Evolutionary conservation across 352 stramenopile species (phyloP), one percentile per base, ranked within the genome.

Genomic region (Lagenidium sp.): DNA sequence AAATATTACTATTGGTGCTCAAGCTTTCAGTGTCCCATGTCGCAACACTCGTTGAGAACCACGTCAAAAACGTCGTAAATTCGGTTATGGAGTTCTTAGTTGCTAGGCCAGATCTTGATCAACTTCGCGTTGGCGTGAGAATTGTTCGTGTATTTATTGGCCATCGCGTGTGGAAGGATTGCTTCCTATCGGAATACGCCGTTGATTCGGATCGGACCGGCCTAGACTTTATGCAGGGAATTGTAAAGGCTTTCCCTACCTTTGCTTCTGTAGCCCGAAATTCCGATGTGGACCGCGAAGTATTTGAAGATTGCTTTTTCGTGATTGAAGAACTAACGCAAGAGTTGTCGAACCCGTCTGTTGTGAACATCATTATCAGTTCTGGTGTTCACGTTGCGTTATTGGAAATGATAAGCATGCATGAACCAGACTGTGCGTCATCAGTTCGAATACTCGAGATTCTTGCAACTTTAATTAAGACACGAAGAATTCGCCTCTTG

Each of bases 111-210:
- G 79, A 39, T 57, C 62, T 13, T 62, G 66, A 51, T 24, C 66
- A 68, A 2, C 48, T 85, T 42, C 59, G 65, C 7, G 70, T 75
- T 44, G 68, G 71, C 1, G 65, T 89, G 35, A 60, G 71, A 23
- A 82, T 89, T 29, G 68, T 86, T n/a, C 71, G 77, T n/a, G 55
- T 89, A n/a, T 66, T 89, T 7, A 82, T 85, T 29, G 48, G 54
- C 4, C 60, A 85, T 43, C 57, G 59, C 15, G 49, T 56, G 16
- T 89, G 73, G 77, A 86, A 83, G 36, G 65, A 76, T n/a, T 85
- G 65, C 15, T 89, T 89, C 47, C 60, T 86, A 23, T 57, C 66
- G 12, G 57, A 82, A 23, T 85, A 84, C 50, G 65, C 67, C 1
- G 63, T 84, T 3, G 67, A 89, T 24, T 84, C 77, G 4, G 68